Evolutionary conservation across 345 rosid species (phyloP), one percentile per base, ranked within the genome.

Genomic region (Arabis alpina): DNA sequence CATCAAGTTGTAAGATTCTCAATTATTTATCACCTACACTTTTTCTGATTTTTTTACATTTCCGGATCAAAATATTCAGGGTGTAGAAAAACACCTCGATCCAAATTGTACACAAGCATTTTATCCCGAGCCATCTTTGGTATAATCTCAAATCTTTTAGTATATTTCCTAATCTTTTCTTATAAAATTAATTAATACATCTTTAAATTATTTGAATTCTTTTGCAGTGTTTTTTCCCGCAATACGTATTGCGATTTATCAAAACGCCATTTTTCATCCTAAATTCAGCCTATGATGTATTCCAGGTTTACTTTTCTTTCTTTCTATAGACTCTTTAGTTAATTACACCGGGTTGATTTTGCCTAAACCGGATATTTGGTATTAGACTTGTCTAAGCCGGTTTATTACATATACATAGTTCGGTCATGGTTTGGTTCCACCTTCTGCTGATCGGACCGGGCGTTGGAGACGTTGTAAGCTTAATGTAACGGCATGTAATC

Each of bases 221-320:
- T 36, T 45, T 81, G 85, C 82, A 94, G 99, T 94, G 99, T 68
- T 77, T 94, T 51, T 94, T 91, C 77, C 97, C 99, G 10, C 99
- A 94, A 66, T 82, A 89, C 51, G 76, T 76, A 32, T 67, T 91
- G 69, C 76, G 78, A n/a, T 84, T 82, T 77, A 91, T 94, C 45
- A 72, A 61, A 39, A 85, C 90, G 23, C 96, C 97, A 10, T 74
- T 81, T 75, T 94, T 94, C 77, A 81, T 94, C 78, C 68, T 94
- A 79, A 94, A 94, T 76, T 72, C 99, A 48, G 99, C 96, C 42
- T 94, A 94, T 58, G 97, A 94, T 75, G 93, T 86, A 53, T 94
- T 51, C 79, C 99, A 94, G 83, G 99, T 89, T 52, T 32, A 6
- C 4, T 59, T 23, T 32, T 9, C 4, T 59, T 23, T 9, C 6